Percentiles rank a stretch among this genome's conserved stretches.
Conservation (phyloP, 768 basidiomycete genomes). For the Tylopilus felleus region DNA sequence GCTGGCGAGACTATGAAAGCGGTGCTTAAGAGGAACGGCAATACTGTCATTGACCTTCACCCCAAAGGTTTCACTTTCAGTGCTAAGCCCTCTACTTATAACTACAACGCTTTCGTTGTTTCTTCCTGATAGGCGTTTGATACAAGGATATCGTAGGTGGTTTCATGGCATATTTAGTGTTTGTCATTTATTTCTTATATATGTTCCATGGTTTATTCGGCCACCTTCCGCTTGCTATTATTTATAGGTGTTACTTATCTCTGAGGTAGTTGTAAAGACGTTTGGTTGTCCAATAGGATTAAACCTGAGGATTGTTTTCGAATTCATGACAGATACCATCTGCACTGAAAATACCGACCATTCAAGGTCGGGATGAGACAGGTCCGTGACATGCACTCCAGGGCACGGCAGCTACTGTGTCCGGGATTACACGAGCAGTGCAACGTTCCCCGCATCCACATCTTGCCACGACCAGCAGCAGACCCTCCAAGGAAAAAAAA, state of each 20-base stretch:
- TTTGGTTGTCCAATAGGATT: background rate
- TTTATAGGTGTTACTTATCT: background rate
- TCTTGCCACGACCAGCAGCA: too few species aligned
- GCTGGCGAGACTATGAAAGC: conserved; percentile 52
- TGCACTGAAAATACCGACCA: background rate
- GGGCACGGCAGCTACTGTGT: conserved; percentile 56
- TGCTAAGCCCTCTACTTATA: conserved; percentile 53
- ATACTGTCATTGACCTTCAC: conserved; percentile 44
- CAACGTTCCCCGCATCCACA: too few species aligned
- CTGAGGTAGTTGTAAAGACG: background rate
- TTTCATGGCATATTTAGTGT: background rate
- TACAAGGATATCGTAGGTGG: background rate
- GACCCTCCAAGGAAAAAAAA: too few species aligned
- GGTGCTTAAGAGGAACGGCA: conserved; percentile 45
- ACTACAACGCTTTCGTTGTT: conserved; percentile 71
- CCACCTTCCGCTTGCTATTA: background rate
- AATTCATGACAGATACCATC: too few species aligned
- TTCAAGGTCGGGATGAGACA: conserved; percentile 22
- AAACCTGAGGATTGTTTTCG: too few species aligned
- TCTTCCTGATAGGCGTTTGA: conserved; percentile 22
- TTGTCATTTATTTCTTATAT: background rate
- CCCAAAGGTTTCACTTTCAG: conserved; percentile 54
- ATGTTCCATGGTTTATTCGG: background rate
- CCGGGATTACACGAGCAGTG: conserved; percentile 62
- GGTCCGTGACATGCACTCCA: conserved; percentile 41